These are phyloP conservation scores for Gossypium australe DNA, from an alignment of 345 rosid genomes.

Conservation along the genomic window DNA sequence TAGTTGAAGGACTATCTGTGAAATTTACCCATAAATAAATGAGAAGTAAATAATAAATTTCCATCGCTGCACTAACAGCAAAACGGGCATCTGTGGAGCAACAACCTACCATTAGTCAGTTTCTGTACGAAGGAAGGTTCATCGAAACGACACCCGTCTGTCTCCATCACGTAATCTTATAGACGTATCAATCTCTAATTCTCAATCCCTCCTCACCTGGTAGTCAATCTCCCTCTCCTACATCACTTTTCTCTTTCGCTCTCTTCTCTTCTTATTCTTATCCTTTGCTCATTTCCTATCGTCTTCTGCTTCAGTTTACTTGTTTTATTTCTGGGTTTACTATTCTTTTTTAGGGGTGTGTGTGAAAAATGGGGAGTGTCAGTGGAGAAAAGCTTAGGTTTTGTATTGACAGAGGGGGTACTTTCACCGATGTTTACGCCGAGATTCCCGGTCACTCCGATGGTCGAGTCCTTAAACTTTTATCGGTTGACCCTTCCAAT, in stretches of 20 bases:
- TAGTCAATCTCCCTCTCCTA: neutral
- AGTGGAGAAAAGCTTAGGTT: conserved; percentile 58
- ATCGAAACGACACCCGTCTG: neutral
- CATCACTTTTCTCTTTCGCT: neutral
- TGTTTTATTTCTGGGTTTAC: too few relatives aligned
- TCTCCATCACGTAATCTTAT: neutral
- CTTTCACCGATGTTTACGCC: conserved; percentile 95
- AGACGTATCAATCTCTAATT: neutral
- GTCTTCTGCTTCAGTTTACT: neutral
- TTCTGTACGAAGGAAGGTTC: neutral
- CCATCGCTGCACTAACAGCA: too few relatives aligned
- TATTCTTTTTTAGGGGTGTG: too few relatives aligned
- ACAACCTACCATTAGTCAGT: too few relatives aligned
- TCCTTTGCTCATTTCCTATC: neutral
- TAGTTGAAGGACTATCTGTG: too few relatives aligned
- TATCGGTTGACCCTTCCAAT: conserved; percentile 90
- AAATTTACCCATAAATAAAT: too few relatives aligned
- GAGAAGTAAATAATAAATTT: too few relatives aligned
- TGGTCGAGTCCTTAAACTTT: conserved; percentile 75
- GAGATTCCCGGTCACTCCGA: conserved; percentile 73
- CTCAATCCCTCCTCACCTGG: neutral
- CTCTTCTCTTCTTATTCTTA: neutral
- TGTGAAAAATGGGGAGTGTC: conserved; percentile 40
- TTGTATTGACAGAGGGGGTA: conserved; percentile 94
- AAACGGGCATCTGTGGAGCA: too few relatives aligned